Percentiles rank a stretch among this genome's conserved stretches.
phyloP scores from a whole-genome alignment of 768 basidiomycete genomes.

The Boletus sensibilis region DNA sequence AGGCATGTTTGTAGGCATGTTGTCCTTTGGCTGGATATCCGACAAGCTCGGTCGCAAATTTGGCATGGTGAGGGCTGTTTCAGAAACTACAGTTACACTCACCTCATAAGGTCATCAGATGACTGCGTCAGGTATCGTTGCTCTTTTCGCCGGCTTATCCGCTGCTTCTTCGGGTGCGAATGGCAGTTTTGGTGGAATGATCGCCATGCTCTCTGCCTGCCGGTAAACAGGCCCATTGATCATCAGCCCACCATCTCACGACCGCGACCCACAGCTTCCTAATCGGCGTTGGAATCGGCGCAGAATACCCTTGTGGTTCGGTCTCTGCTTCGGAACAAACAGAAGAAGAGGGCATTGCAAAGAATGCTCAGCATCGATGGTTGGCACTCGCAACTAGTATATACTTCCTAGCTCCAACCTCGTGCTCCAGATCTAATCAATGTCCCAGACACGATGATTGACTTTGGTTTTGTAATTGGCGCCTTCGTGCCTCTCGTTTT shows the following conservation, averaged over 20 bases:
- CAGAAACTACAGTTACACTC: background rate
- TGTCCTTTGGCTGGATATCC: constrained; percentile 76
- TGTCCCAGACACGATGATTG: constrained; percentile 75
- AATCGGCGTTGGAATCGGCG: constrained; percentile 84
- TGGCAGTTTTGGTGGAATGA: constrained; percentile 63
- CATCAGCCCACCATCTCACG: background rate
- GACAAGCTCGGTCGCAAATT: constrained; percentile 87
- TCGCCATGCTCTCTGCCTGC: constrained; percentile 77
- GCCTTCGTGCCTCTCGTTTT: constrained; percentile 83
- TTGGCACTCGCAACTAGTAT: constrained; percentile 87
- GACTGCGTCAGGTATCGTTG: constrained; percentile 79
- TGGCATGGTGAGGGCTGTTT: constrained; percentile 64
- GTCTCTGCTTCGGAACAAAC: constrained; percentile 89
- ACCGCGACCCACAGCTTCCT: constrained; percentile 56
- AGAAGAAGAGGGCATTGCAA: constrained; percentile 75
- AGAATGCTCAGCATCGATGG: constrained; percentile 82
- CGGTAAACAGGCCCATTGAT: constrained; percentile 45
- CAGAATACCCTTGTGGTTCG: constrained; percentile 88
- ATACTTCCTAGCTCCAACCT: constrained; percentile 17
- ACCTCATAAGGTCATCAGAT: constrained; percentile 47
- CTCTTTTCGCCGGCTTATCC: constrained; percentile 78
- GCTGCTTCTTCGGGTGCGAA: constrained; percentile 81
- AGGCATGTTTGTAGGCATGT: constrained; percentile 86
- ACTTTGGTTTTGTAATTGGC: constrained; percentile 75
- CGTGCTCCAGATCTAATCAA: background rate